Conservation (phyloP, 306 rosid genomes). For the Sicyos baderoa region DNA sequence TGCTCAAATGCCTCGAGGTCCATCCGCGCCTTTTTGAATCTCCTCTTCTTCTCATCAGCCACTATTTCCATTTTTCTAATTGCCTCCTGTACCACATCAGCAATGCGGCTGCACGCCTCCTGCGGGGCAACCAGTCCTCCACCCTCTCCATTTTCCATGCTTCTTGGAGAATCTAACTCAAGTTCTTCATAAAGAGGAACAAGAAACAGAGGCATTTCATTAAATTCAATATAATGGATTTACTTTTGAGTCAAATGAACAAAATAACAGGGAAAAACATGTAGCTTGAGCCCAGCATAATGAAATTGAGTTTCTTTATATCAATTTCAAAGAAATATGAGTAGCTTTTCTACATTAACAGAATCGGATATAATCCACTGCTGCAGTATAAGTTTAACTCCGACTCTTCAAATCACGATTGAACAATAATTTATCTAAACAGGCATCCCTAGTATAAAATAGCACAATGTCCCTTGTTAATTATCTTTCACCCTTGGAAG, state of each 20-base stretch:
- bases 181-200: conserved; percentile 55
- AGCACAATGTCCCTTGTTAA: too few relatives aligned
- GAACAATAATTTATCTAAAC: not conserved
- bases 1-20: conserved; percentile 80
- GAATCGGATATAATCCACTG: not conserved
- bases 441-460: not conserved
- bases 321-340: not conserved
- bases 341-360: not conserved
- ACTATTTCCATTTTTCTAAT: conserved; percentile 92
- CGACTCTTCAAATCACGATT: not conserved
- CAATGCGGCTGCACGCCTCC: conserved; percentile 88
- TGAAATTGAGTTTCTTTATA: not conserved
- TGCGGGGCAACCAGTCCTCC: conserved; percentile 86
- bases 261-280: not conserved
- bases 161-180: conserved; percentile 69
- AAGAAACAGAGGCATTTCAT: conserved; percentile 12
- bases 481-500: too few relatives aligned
- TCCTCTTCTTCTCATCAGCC: conserved; percentile 92
- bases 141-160: conserved; percentile 77
- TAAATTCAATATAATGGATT: not conserved
- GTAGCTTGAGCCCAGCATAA: not conserved
- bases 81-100: conserved; percentile 96
- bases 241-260: not conserved
- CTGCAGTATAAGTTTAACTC: not conserved
- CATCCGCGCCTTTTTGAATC: conserved; percentile 85